Evolutionary conservation across 352 stramenopile species (phyloP).

Genomic region (Albugo laibachii): DNA sequence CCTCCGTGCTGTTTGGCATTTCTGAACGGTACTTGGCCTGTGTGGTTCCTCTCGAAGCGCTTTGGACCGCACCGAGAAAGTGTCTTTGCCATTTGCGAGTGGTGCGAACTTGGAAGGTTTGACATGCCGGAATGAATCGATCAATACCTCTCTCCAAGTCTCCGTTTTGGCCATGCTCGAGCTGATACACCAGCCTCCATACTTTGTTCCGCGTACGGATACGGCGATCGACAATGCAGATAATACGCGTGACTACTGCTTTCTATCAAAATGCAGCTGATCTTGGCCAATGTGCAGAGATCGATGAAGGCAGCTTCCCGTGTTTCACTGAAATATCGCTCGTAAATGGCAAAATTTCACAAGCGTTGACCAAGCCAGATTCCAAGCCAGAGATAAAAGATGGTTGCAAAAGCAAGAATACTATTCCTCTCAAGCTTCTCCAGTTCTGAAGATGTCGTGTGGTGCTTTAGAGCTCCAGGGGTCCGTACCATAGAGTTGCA

Average conservation of each 20-base stretch:
- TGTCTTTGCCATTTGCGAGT: constrained; percentile 72
- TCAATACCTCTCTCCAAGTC: constrained; percentile 63
- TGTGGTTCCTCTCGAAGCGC: not conserved
- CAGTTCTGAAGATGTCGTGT: constrained; percentile 16
- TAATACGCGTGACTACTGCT: constrained; percentile 89
- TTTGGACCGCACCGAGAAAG: constrained; percentile 15
- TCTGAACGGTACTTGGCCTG: not conserved
- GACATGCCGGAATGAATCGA: constrained; percentile 54
- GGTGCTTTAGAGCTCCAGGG: constrained; percentile 24
- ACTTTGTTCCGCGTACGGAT: constrained; percentile 81
- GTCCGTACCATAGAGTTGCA: constrained; percentile 26
- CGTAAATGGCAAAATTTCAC: constrained; percentile 80
- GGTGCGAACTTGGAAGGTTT: constrained; percentile 86
- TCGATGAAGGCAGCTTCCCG: constrained; percentile 79
- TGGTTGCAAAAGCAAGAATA: constrained; percentile 80
- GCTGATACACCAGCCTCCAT: constrained; percentile 84
- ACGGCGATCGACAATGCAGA: constrained; percentile 85
- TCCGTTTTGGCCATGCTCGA: constrained; percentile 58
- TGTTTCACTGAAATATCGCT: constrained; percentile 50
- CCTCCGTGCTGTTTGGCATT: not conserved
- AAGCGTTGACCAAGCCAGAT: constrained; percentile 55
- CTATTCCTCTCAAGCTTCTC: constrained; percentile 43
- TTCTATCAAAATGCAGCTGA: constrained; percentile 82
- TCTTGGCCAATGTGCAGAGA: constrained; percentile 87
- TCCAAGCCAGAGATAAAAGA: constrained; percentile 67